Evolutionary conservation across 345 rosid genomes (phyloP), one percentile per base, ranked within the genome.

Genomic region (Noccaea caerulescens): DNA sequence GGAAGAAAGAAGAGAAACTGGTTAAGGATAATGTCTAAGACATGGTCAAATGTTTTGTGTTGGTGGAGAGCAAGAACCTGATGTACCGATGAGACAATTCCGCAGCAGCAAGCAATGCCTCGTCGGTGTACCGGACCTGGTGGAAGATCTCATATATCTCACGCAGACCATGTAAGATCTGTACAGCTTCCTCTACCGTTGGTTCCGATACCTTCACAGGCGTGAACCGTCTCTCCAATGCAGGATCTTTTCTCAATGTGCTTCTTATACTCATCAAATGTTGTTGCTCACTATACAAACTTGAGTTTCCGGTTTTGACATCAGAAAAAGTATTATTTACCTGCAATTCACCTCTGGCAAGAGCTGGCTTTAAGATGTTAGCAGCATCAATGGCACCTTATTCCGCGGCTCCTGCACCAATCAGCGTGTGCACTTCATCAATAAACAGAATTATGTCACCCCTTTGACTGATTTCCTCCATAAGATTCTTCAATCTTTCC

Each of bases 301-400:
- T 34, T 11, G 46, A 69, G 23, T 33, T 63, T 50, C 38, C 2
- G 4, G 27, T 56, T 69, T 52, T 38, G 43, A 63, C 53, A 62
- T 6, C 23, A 68, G 4, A 41, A 14, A 72, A 44, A 59, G 58
- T 37, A 27, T 27, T 27, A 23, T 4, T 66, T 82, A 95, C 99
- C 98, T 95, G 99, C 81, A 95, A 78, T 86, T 95, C 99, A 78
- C 99, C 99, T 83, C 99, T 86, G 10, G 99, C 99, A 79, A 95
- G 99, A 74, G 99, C 92, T 16, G 99, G 99, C 78, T 95, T 95
- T 82, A 95, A 82, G 72, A 95, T 95, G 81, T 92, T 92, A 59
- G 99, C 99, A 73, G 99, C 99, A 83, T 95, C 99, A 42, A 95
- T 95, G 0, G 99, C 98, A 33, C 99, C 99, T 83, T n/a, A n/a